phyloP scores from a whole-genome alignment of 1,139 yeast species.

The Petasospora rhodanensis region DNA sequence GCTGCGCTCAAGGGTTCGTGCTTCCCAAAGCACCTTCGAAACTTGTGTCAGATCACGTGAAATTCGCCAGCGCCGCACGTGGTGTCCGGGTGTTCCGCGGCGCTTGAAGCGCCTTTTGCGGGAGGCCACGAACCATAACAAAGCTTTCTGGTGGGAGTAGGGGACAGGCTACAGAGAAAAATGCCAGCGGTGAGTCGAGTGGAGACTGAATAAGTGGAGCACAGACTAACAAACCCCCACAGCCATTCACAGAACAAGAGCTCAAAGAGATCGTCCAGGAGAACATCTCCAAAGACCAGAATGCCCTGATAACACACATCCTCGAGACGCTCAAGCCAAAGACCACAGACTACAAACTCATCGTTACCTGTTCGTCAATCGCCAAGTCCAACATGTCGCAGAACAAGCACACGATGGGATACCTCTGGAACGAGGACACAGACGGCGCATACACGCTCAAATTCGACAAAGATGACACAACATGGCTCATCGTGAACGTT shows the following conservation, averaged over 20 bases:
- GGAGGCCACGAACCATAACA: too few relatives aligned
- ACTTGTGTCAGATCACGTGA: too few relatives aligned
- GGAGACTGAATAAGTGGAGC: neutral
- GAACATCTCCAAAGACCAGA: slow-evolving; percentile 1
- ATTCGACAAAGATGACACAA: slow-evolving; percentile 1
- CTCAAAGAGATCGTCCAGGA: slow-evolving; percentile 5
- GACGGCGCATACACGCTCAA: slow-evolving; percentile 10
- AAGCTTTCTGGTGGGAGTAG: too few relatives aligned
- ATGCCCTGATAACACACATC: slow-evolving; percentile 5
- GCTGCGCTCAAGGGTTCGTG: too few relatives aligned
- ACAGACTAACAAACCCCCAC: neutral
- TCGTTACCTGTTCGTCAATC: slow-evolving; percentile 3
- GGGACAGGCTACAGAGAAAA: too few relatives aligned
- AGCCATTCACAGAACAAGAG: slow-evolving; percentile 8
- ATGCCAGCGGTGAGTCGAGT: slow-evolving; percentile 1
- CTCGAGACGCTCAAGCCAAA: slow-evolving; percentile 4
- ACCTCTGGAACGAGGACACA: slow-evolving; percentile 10
- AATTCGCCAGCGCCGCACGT: too few relatives aligned
- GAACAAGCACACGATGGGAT: slow-evolving; percentile 7
- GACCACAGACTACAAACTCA: slow-evolving; percentile 8
- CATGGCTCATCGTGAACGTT: slow-evolving; percentile 7
- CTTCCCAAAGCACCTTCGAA: too few relatives aligned
- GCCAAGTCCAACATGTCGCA: slow-evolving; percentile 1
- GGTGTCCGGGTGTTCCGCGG: too few relatives aligned
- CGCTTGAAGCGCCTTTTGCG: too few relatives aligned